Evolutionary conservation across 2,329 filamentous ascomycete genomes (phyloP), one percentile per base, ranked within the genome.

Genomic region (Penicillium hordei): DNA sequence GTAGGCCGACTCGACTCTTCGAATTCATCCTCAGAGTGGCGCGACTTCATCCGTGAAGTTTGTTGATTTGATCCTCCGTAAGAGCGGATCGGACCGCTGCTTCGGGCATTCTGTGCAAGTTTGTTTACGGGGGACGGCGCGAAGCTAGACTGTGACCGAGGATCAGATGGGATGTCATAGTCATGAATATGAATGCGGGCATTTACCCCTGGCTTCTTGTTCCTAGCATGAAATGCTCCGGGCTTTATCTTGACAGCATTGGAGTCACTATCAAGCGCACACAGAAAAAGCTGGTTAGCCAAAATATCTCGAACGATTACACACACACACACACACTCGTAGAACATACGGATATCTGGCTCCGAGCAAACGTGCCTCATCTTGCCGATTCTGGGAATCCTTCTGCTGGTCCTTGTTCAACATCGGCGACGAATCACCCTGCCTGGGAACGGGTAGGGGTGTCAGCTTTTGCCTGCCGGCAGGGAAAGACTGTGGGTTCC

Each of bases 1-100:
- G 39, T 56, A 21, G 70, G 65, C 29, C 70, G 66, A 25, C 52
- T 57, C 1, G 58, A 61, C 10, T 62, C 57, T 31, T 69, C 65
- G 17, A 61, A 58, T 23, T 51, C 29, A 39, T 66, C 51, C 15
- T 58, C 61, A 21, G 59, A 31, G 7, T 48, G 59, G 8, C 57
- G 55, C 15, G 48, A 33, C 19, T 49, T 56, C 39, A 48, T 12
- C 3, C 23, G 36, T 10, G 56, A 52, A 34, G 25, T 36, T 5
- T 51, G 25, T 39, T 58, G 52, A 7, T 38, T 65, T 46, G 52
- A 12, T 55, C 60, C 65, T 25, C 67, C 65, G 34, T 58, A 62
- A 10, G 68, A 69, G 39, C 68, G 70, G 39, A 73, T 66, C n/a
- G 73, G 68, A 7, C 71, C 72, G 53, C 72, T 75, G 27, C 70